Percentiles rank a stretch among this genome's conserved stretches.
These are phyloP conservation scores for Penicillium canariense DNA, from an alignment of 495 filamentous ascomycete species.

Conservation along the genomic window DNA sequence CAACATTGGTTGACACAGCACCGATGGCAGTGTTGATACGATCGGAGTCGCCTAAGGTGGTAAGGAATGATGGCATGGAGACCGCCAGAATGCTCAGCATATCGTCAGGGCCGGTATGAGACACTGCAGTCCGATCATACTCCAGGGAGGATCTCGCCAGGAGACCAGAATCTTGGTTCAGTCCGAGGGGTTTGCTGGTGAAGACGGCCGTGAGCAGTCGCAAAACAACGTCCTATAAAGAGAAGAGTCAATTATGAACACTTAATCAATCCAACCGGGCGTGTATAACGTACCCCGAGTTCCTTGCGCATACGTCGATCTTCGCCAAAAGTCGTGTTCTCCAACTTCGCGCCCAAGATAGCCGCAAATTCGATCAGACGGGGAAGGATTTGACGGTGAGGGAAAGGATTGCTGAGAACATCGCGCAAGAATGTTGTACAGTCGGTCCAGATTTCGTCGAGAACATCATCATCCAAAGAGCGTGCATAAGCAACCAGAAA, in stretches of 20 bases:
- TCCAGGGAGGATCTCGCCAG: constrained; percentile 44
- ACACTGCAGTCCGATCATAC: constrained; percentile 39
- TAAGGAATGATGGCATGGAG: constrained; percentile 80
- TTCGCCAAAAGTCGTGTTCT: constrained; percentile 97
- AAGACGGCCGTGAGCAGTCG: constrained; percentile 87
- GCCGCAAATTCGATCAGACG: constrained; percentile 84
- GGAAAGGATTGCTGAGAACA: constrained; percentile 89
- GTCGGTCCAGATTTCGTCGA: constrained; percentile 98
- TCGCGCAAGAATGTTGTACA: constrained; percentile 89
- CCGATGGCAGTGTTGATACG: constrained; percentile 72
- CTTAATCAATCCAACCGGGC: background rate
- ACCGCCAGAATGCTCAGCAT: constrained; percentile 74
- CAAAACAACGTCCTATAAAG: constrained; percentile 75
- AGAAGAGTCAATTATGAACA: constrained; percentile 23
- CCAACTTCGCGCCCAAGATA: constrained; percentile 86
- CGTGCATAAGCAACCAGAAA: constrained; percentile 88
- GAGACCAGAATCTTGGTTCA: constrained; percentile 45
- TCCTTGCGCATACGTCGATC: constrained; percentile 92
- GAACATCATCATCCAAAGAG: constrained; percentile 94
- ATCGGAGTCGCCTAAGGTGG: constrained; percentile 82
- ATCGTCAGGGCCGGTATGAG: constrained; percentile 60
- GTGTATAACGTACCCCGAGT: constrained; percentile 64
- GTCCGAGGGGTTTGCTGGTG: constrained; percentile 74
- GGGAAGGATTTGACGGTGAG: constrained; percentile 86
- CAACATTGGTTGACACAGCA: constrained; percentile 77